Conservation (phyloP, 2,329 filamentous ascomycete species). For the Pseudogymnoascus sp. region DNA sequence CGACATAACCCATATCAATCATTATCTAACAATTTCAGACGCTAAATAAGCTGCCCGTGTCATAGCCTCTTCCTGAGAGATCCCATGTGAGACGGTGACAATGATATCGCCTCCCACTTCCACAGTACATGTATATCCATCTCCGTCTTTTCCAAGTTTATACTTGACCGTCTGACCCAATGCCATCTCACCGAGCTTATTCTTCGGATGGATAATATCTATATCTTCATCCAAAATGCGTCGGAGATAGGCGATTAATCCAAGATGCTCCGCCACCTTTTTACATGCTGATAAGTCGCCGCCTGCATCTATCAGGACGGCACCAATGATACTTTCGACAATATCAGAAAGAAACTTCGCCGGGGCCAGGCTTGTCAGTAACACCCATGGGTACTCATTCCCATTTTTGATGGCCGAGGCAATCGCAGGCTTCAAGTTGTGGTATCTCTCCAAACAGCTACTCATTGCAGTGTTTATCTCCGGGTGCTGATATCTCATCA, state of each 20-base stretch:
- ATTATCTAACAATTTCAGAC: constrained; percentile 41
- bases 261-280: constrained; percentile 51
- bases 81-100: constrained; percentile 19
- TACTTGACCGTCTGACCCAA: constrained; percentile 48
- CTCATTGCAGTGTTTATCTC: constrained; percentile 31
- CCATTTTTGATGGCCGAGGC: constrained; percentile 40
- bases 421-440: constrained; percentile 12
- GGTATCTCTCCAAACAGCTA: not conserved
- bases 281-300: constrained; percentile 54
- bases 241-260: constrained; percentile 55
- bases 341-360: constrained; percentile 80
- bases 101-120: constrained; percentile 11
- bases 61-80: constrained; percentile 52
- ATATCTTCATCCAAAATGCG: constrained; percentile 52
- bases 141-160: constrained; percentile 25
- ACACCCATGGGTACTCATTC: constrained; percentile 64
- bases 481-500: constrained; percentile 51
- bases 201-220: constrained; percentile 56
- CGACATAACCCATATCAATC: not conserved
- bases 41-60: constrained; percentile 41
- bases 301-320: constrained; percentile 74
- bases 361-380: constrained; percentile 55
- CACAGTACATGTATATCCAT: constrained; percentile 11
- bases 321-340: constrained; percentile 71
- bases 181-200: constrained; percentile 55